Percentiles rank a stretch among this genome's conserved stretches.
phyloP scores from a whole-genome alignment of 768 basidiomycete species.

The Rhizopogon vesiculosus region DNA sequence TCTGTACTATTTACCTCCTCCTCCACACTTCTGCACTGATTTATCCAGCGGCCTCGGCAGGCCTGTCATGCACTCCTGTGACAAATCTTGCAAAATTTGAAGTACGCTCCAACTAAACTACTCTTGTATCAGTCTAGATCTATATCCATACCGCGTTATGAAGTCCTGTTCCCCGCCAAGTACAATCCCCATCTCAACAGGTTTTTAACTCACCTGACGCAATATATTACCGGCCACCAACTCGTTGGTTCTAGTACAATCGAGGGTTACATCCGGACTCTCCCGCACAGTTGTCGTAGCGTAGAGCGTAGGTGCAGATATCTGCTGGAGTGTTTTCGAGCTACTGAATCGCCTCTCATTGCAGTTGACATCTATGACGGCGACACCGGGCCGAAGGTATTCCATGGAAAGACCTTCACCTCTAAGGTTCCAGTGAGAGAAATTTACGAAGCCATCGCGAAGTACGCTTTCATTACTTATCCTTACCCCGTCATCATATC shows the following conservation, averaged over 20 bases:
- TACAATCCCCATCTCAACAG: too few species aligned
- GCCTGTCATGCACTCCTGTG: too few species aligned
- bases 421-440: conserved; percentile 77
- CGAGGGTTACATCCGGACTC: conserved; percentile 89
- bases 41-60: too few species aligned
- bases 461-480: conserved; percentile 88
- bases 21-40: too few species aligned
- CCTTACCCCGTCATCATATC: conserved; percentile 93
- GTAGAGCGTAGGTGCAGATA: conserved; percentile 72
- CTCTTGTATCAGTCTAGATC: too few species aligned
- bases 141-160: too few species aligned
- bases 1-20: too few species aligned
- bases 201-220: too few species aligned
- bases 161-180: too few species aligned
- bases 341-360: not conserved
- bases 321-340: not conserved
- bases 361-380: conserved; percentile 93
- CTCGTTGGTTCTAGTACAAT: conserved; percentile 85
- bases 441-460: conserved; percentile 76
- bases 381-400: conserved; percentile 77
- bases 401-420: conserved; percentile 87
- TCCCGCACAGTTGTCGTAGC: conserved; percentile 87
- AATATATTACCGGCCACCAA: conserved; percentile 80
- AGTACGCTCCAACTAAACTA: too few species aligned
- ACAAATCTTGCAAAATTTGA: too few species aligned